Evolutionary conservation across 2,329 filamentous ascomycete genomes (phyloP), one percentile per base, ranked within the genome.

Genomic region (Neonectria hederae): DNA sequence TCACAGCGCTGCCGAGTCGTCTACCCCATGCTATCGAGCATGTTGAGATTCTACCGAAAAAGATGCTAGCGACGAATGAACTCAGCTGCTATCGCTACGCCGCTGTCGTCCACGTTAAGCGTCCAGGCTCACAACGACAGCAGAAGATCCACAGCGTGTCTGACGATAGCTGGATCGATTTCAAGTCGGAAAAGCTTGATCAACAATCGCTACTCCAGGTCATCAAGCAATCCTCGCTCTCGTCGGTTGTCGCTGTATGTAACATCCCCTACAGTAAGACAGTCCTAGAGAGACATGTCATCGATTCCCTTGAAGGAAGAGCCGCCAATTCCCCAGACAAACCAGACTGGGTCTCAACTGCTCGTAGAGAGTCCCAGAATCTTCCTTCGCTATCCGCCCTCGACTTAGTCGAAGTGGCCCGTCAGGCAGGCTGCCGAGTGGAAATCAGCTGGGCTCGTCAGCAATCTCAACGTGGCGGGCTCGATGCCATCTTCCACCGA

Each of bases 361-460:
- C 53, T 8, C 64, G 57, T 7, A 3, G 48, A 9, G 54, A 48
- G 1, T 62, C 68, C 9, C 4, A 66, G 24, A 19, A 28, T 2
- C 56, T 26, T 14, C 28, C 59, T 2, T 69, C 65, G 0, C 60
- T 67, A 0, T 68, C 65, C 1, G 62, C 68, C 0, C 9, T 60
- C 5, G 72, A 74, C 2, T 43, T 76, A 5, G 63, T 60, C 1
- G 56, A 69, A 5, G 28, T 78, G 2, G 72, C 71, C 7, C 10
- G 76, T 35, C 66, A 69, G n/a, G 71, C 77, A 17, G 82, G 82
- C 22, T 86, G 82, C 62, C 73, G 80, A 26, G 83, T 85, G 19
- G 80, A 85, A 22, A 68, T 79, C 3, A 78, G 79, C 58, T 84
- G 83, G 66, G 85, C 84, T 0, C 74, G 78, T 14, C 82, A 82